Evolutionary conservation across 2,329 filamentous ascomycete genomes (phyloP).

Genomic region (Exophiala sp.): DNA sequence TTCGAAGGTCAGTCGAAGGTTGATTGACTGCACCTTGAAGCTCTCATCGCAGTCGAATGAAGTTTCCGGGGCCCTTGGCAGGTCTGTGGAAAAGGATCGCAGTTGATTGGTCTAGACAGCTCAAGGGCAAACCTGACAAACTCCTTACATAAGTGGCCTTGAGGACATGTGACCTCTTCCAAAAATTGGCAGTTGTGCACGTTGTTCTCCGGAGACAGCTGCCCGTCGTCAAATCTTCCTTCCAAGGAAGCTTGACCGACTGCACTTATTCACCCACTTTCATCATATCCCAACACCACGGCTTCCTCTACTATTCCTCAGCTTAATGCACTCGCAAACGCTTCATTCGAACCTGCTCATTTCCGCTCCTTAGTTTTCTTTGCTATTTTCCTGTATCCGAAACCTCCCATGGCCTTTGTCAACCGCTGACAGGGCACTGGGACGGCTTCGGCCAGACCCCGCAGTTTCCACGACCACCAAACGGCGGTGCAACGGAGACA

Average conservation of each 20-base stretch:
- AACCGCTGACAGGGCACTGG: slow-evolving; percentile 20
- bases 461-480: slow-evolving; percentile 21
- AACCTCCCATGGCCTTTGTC: slow-evolving; percentile 14
- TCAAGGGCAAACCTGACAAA: too few relatives aligned
- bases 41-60: too few relatives aligned
- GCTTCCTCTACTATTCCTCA: neutral
- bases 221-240: slow-evolving; percentile 3
- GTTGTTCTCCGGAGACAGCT: neutral
- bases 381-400: neutral
- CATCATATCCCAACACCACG: slow-evolving; percentile 9
- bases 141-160: too few relatives aligned
- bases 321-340: neutral
- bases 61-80: too few relatives aligned
- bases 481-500: slow-evolving; percentile 16
- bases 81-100: too few relatives aligned
- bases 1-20: too few relatives aligned
- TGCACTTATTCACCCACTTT: slow-evolving; percentile 11
- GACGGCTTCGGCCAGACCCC: slow-evolving; percentile 25
- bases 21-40: too few relatives aligned
- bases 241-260: slow-evolving; percentile 14
- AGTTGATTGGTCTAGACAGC: too few relatives aligned
- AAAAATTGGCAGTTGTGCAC: neutral
- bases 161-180: neutral
- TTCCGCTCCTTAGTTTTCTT: neutral
- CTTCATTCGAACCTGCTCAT: neutral